Base-by-base conservation (phyloP, 805 yeast species). In the Cyberlindnera lachancei region DNA sequence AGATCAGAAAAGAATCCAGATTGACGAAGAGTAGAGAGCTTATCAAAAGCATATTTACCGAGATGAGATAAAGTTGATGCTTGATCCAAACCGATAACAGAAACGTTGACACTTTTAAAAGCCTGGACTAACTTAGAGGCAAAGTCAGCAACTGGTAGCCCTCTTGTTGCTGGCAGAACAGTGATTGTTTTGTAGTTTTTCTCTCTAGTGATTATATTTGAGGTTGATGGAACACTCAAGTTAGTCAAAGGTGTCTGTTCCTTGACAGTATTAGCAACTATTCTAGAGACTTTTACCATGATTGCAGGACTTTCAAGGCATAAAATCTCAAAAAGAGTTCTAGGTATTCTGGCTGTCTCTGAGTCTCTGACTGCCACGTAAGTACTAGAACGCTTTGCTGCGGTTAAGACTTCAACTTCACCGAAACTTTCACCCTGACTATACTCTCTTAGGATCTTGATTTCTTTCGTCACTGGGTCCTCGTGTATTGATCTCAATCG, bases 391-490 rank as follows among this genome's bases (percentile, higher is more conserved):
- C 94, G 70, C 35, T 76, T 68, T 9, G 80, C 70, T 10, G 86
- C 86, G 0, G 94, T 86, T 40, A 90, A 64, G 4, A 90, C 96
- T 55, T 90, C 98, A 7, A 92, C 80, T 56, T 90, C 97, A 4
- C 97, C 98, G 38, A 92, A 71, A 25, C 95, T 82, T 46, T 86
- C 94, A 6, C 96, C 96, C 54, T 87, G 95, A 2, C 96, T 95
- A 48, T 75, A 79, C 52, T 90, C 98, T 3, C 81, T 83, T 12
- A 78, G 45, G 2, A 75, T 60, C 9, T 38, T 44, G 12, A 50
- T 35, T 32, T 34, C 51, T 44, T n/a, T 45, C 24, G 34, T 56
- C 34, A 21, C 50, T 49, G 32, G 52, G 28, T 31, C 35, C 31
- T 39, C 49, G 18, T 30, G 38, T 18, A 42, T 63, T 5, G 87